Percentiles rank a stretch among this genome's conserved stretches.
Evolutionary conservation across 1,284 basidiomycete species (phyloP).

Genomic region (Stereum hirsutum): DNA sequence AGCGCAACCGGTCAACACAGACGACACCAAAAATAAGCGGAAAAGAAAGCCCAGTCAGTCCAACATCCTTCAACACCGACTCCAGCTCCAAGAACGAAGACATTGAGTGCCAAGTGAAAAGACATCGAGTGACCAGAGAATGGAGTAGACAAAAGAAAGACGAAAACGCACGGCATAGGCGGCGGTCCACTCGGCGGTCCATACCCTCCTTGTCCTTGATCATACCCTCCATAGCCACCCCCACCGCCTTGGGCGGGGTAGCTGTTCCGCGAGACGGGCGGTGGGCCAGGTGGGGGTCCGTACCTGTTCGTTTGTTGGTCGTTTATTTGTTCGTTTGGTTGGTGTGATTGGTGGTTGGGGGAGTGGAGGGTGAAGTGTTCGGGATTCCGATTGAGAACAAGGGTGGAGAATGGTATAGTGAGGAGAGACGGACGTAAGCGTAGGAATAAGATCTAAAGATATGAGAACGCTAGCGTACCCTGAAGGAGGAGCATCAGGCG

Average conservation of each 20-base stretch:
- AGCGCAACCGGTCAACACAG: too few species aligned
- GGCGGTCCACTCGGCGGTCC: conserved; percentile 20
- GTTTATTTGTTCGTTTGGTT: background rate
- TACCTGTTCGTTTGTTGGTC: background rate
- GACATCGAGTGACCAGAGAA: too few species aligned
- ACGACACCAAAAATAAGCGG: too few species aligned
- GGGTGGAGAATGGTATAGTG: background rate
- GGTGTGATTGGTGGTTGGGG: background rate
- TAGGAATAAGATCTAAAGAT: too few species aligned
- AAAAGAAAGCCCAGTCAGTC: too few species aligned
- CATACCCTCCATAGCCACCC: too few species aligned
- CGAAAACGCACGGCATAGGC: background rate
- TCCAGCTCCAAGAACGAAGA: too few species aligned
- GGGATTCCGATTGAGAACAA: background rate
- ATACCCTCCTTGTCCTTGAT: conserved; percentile 4
- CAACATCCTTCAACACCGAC: too few species aligned
- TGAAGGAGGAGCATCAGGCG: conserved; percentile 6
- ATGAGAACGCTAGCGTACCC: conserved; percentile 13
- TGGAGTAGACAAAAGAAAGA: too few species aligned
- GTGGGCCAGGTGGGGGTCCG: conserved; percentile 18
- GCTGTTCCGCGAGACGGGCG: conserved; percentile 11
- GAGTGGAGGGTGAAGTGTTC: background rate
- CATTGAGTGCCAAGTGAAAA: too few species aligned
- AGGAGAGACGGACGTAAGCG: background rate
- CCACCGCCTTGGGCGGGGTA: conserved; percentile 6